Base-by-base conservation (phyloP, 202 grass and related monocot genomes). In the Panicum hallii region DNA sequence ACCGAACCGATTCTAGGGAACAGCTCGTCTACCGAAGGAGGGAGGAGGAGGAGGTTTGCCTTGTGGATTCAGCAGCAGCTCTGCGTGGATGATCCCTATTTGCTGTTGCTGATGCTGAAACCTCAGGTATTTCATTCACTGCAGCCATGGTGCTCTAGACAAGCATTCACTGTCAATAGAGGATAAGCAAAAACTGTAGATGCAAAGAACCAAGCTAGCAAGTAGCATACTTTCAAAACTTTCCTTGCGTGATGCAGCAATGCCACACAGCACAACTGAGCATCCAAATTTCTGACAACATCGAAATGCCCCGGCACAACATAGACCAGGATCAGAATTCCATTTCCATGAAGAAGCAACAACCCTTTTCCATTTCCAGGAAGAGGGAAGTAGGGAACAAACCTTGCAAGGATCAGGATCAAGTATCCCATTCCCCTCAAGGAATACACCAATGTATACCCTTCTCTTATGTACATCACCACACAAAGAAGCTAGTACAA, bases 401-500 rank as follows among this genome's bases (percentile, higher is more conserved):
- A 63, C n/a, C 58, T 72, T 65, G 76, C 84, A 42, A 66, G 83
- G 88, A 68, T 79, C 61, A 83, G 79, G 71, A 74, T 74, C 2
- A 53, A 15, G 67, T 20, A 90, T 82, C 68, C 68, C 87, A 79
- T 74, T 57, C 71, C 67, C 81, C 67, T 41, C 86, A 61, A 70
- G 70, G 63, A 70, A 58, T 79, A 81, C 81, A 87, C 81, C 80
- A 84, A 90, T 90, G 85, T 87, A 87, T 87, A 87, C 85, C 84
- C 81, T 50, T 84, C 70, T 70, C 89, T 81, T 87, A 91, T 88
- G 84, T 87, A 91, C 89, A 84, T 84, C 85, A 91, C 81, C 81
- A 91, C 76, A 91, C 81, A 67, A 71, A 77, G 64, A 71, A 85
- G 89, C 77, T 88, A 88, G 76, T 85, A 88, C 89, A 86, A 58